These are phyloP conservation scores for Phialocephala subalpina DNA, from an alignment of 2,329 filamentous ascomycete genomes.

Conservation along the genomic window DNA sequence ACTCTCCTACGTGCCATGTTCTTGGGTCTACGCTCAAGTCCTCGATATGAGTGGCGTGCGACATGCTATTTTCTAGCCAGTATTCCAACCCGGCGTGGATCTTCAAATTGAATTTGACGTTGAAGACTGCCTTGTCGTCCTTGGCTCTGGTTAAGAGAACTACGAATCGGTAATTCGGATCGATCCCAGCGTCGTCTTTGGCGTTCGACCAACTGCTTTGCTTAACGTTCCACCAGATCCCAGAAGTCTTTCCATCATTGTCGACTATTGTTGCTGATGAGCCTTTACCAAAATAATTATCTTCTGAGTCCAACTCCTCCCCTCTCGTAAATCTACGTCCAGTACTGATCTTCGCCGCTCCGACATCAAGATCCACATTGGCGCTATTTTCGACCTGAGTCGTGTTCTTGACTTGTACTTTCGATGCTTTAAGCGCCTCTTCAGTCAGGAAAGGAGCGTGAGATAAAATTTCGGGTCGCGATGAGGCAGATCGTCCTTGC, in stretches of 20 bases:
- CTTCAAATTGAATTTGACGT: background rate
- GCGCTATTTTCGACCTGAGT: background rate
- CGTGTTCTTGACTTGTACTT: background rate
- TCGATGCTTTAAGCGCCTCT: background rate
- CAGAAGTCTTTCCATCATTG: background rate
- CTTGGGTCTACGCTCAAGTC: background rate
- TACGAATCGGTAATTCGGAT: slow-evolving; percentile 15
- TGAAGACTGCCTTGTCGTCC: slow-evolving; percentile 1
- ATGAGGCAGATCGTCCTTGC: background rate
- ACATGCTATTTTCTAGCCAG: background rate
- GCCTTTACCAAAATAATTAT: slow-evolving; percentile 9
- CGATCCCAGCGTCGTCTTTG: slow-evolving; percentile 17
- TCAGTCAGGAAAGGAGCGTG: slow-evolving; percentile 14
- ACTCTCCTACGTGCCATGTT: background rate
- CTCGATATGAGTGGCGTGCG: background rate
- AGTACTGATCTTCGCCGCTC: background rate
- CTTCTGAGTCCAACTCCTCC: background rate
- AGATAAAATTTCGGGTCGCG: slow-evolving; percentile 1
- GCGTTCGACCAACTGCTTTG: slow-evolving; percentile 9
- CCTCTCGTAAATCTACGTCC: background rate
- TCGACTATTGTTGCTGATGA: slow-evolving; percentile 2
- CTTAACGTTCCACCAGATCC: slow-evolving; percentile 19
- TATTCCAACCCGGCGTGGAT: background rate
- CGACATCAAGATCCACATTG: background rate
- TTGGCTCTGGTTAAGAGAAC: background rate